Conservation (phyloP, 2,329 filamentous ascomycete species). For the Aspergillus sp. region DNA sequence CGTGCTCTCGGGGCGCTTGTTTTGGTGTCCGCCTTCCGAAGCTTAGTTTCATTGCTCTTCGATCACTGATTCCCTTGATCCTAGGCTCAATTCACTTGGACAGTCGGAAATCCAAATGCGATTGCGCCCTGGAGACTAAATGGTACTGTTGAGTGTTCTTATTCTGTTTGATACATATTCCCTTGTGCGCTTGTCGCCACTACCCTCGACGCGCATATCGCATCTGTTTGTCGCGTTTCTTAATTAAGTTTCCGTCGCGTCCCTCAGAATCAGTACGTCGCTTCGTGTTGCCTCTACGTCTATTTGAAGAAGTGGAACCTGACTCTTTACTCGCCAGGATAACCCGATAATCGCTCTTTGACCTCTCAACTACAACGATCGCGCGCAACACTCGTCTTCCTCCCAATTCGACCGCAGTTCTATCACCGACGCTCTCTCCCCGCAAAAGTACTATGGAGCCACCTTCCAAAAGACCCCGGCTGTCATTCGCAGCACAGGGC, state of each 20-base stretch:
- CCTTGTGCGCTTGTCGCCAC: neutral
- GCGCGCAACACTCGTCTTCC: neutral
- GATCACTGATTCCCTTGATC: neutral
- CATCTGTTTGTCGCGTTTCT: neutral
- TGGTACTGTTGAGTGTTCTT: neutral
- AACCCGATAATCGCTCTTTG: neutral
- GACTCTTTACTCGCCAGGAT: neutral
- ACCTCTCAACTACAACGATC: neutral
- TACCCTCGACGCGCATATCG: neutral
- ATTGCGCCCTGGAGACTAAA: neutral
- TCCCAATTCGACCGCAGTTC: neutral
- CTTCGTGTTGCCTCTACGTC: neutral
- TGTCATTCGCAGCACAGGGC: constrained; percentile 33
- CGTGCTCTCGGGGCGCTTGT: constrained; percentile 12
- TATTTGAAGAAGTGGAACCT: neutral
- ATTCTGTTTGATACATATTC: too few relatives aligned
- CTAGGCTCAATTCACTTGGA: neutral
- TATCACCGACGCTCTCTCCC: neutral
- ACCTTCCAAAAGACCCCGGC: constrained; percentile 58
- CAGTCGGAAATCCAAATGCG: neutral
- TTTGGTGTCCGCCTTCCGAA: constrained; percentile 20
- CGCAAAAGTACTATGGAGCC: constrained; percentile 26
- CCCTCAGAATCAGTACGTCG: neutral
- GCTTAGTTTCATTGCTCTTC: constrained; percentile 1
- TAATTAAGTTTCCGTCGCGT: neutral